Percentiles rank a stretch among this genome's conserved stretches.
These are phyloP conservation scores for Aspergillus texensis DNA, from an alignment of 2,329 filamentous ascomycete species.

Conservation along the genomic window DNA sequence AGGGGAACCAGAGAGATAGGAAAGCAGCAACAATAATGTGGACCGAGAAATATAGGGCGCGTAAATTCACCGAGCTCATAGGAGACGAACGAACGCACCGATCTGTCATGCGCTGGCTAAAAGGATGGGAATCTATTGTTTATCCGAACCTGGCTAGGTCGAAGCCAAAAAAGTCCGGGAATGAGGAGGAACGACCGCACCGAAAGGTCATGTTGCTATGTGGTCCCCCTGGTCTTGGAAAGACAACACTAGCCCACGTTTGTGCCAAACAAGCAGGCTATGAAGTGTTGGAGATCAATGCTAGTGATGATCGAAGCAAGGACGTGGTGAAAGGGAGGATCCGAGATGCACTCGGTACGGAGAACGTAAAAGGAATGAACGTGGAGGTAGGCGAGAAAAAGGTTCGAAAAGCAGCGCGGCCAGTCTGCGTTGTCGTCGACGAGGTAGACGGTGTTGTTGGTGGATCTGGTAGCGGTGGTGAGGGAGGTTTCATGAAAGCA, in stretches of 20 bases:
- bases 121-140: conserved; percentile 89
- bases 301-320: conserved; percentile 88
- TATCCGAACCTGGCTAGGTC: conserved; percentile 75
- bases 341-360: conserved; percentile 86
- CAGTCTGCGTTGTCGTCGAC: conserved; percentile 91
- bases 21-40: conserved; percentile 61
- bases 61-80: conserved; percentile 87
- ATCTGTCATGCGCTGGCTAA: conserved; percentile 87
- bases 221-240: conserved; percentile 89
- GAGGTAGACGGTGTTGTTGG: conserved; percentile 94
- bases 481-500: conserved; percentile 94
- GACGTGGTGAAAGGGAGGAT: conserved; percentile 91
- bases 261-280: conserved; percentile 95
- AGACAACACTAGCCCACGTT: conserved; percentile 94
- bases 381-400: conserved; percentile 51
- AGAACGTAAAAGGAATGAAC: conserved; percentile 76
- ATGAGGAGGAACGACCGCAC: conserved; percentile 72
- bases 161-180: conserved; percentile 54
- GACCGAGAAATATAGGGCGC: conserved; percentile 96
- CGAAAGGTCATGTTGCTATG: conserved; percentile 88
- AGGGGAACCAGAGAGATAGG: conserved; percentile 26
- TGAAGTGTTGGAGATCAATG: conserved; percentile 95
- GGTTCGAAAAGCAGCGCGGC: conserved; percentile 73
- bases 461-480: conserved; percentile 74
- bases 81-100: conserved; percentile 94